These are phyloP conservation scores for Penicillium antarcticum DNA, from an alignment of 495 filamentous ascomycete genomes.

Conservation along the genomic window DNA sequence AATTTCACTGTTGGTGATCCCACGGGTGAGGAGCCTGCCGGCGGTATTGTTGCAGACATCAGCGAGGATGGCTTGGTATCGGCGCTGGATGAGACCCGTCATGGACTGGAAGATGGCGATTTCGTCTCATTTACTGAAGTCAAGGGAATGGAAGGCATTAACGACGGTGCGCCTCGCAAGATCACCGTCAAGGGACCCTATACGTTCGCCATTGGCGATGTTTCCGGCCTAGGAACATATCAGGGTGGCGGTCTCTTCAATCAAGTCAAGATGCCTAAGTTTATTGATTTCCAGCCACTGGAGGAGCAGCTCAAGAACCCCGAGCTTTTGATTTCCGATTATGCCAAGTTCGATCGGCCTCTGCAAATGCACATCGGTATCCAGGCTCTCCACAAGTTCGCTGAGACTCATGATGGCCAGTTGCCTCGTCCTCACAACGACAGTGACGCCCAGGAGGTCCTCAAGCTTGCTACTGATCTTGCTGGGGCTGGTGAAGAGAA, in stretches of 20 bases:
- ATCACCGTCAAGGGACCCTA: slow-evolving; percentile 93
- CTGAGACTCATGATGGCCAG: slow-evolving; percentile 60
- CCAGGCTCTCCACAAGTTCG: slow-evolving; percentile 86
- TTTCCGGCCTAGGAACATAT: slow-evolving; percentile 81
- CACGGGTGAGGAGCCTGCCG: slow-evolving; percentile 84
- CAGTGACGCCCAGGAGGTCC: slow-evolving; percentile 73
- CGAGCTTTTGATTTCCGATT: slow-evolving; percentile 88
- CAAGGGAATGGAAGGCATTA: slow-evolving; percentile 87
- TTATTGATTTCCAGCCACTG: slow-evolving; percentile 82
- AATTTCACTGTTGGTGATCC: slow-evolving; percentile 86
- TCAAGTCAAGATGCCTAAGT: slow-evolving; percentile 97
- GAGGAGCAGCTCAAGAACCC: slow-evolving; percentile 75
- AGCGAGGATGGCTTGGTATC: slow-evolving; percentile 87
- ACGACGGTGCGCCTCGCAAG: slow-evolving; percentile 77
- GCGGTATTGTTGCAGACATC: slow-evolving; percentile 87
- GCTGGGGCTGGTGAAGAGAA: slow-evolving; percentile 63
- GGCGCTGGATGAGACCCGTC: slow-evolving; percentile 90
- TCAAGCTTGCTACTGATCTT: slow-evolving; percentile 68
- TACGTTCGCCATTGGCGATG: slow-evolving; percentile 95
- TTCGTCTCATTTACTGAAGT: slow-evolving; percentile 93
- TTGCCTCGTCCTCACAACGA: slow-evolving; percentile 80
- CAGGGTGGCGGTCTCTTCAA: slow-evolving; percentile 81
- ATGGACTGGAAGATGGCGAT: slow-evolving; percentile 95
- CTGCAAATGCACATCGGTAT: slow-evolving; percentile 88
- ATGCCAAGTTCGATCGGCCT: slow-evolving; percentile 94